These are phyloP conservation scores for Misopates orontium DNA, from an alignment of 257 asterid species.

Conservation along the genomic window DNA sequence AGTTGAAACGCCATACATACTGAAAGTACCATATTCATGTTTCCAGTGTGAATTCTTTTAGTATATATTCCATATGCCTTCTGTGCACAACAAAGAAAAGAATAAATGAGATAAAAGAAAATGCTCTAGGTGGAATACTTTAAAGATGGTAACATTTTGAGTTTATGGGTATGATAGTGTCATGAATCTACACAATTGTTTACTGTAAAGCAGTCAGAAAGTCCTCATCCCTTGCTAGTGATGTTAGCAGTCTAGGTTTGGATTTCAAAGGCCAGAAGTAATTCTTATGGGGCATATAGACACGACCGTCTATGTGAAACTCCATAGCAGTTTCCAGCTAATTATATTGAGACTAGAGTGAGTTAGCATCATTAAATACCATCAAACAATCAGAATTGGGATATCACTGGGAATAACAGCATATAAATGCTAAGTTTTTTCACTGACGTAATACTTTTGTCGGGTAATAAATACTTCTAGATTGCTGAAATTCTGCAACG, in stretches of 20 bases:
- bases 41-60: constrained; percentile 37
- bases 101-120: constrained; percentile 29
- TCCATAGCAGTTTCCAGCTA: constrained; percentile 3
- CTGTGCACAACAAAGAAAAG: constrained; percentile 34
- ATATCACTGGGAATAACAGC: background rate
- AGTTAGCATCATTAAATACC: constrained; percentile 1
- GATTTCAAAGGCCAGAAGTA: constrained; percentile 13
- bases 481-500: constrained; percentile 7
- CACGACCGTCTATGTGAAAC: background rate
- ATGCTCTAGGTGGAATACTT: constrained; percentile 18
- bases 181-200: background rate
- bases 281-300: background rate
- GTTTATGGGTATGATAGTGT: background rate
- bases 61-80: constrained; percentile 36
- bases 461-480: constrained; percentile 1
- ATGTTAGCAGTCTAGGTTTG: background rate
- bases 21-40: constrained; percentile 30
- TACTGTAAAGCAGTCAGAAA: background rate
- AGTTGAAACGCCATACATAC: constrained; percentile 24
- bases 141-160: constrained; percentile 17
- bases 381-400: constrained; percentile 1
- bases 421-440: background rate
- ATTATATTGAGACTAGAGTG: background rate
- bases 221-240: background rate
- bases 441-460: background rate